Conservation (phyloP, 257 asterid species). For the Solanum dulcamara region DNA sequence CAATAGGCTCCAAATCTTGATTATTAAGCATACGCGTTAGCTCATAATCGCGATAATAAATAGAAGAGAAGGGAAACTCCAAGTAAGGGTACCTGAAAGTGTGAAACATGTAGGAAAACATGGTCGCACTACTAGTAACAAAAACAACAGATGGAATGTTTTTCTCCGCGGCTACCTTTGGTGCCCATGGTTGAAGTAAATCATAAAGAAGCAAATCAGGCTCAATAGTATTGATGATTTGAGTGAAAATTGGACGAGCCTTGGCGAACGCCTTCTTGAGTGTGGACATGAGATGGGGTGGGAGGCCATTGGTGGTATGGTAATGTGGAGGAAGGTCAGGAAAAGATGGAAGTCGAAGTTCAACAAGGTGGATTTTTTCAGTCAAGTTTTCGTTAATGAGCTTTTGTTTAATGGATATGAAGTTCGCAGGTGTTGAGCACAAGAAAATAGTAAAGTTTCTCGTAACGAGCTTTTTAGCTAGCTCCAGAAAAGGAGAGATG, state of each 20-base stretch:
- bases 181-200: conserved; percentile 12
- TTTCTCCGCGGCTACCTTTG: background rate
- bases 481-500: conserved; percentile 14
- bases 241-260: conserved; percentile 2
- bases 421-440: conserved; percentile 6
- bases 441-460: conserved; percentile 7
- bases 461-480: conserved; percentile 4
- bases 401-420: conserved; percentile 3
- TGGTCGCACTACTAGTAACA: background rate
- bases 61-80: conserved; percentile 1
- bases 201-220: conserved; percentile 20
- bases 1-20: background rate
- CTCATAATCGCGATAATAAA: conserved; percentile 5
- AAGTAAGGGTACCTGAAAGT: background rate
- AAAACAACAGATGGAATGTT: conserved; percentile 17
- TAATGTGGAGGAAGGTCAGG: conserved; percentile 18
- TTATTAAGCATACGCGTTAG: background rate
- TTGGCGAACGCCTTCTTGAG: background rate
- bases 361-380: background rate
- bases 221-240: background rate
- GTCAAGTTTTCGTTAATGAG: background rate
- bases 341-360: conserved; percentile 8
- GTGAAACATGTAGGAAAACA: background rate
- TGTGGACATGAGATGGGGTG: conserved; percentile 8
- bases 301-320: conserved; percentile 25